Percentiles rank a stretch among this genome's conserved stretches.
These are phyloP conservation scores for Wallacemonas sp. DNA, from an alignment of 208 protist species.

Conservation along the genomic window DNA sequence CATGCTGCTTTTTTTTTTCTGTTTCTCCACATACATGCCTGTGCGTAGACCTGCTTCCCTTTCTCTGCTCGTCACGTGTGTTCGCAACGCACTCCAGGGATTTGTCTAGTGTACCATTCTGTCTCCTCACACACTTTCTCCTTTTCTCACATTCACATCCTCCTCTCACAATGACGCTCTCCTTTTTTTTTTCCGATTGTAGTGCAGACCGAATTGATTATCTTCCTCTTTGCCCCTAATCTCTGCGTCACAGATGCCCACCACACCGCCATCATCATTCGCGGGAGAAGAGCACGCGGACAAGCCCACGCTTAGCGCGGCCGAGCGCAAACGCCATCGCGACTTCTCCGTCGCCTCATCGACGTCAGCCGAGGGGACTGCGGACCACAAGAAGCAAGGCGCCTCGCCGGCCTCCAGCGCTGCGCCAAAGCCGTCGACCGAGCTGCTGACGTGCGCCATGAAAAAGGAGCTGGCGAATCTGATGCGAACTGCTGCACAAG, in stretches of 20 bases:
- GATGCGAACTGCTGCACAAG: neutral
- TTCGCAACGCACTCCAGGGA: too few relatives aligned
- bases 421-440: neutral
- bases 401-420: neutral
- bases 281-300: neutral
- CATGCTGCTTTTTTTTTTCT: too few relatives aligned
- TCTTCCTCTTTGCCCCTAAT: conserved; percentile 1
- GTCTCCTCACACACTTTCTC: too few relatives aligned
- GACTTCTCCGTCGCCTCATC: neutral
- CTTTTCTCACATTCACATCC: too few relatives aligned
- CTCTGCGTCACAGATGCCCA: neutral
- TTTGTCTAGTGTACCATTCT: too few relatives aligned
- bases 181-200: too few relatives aligned
- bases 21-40: too few relatives aligned
- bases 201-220: too few relatives aligned
- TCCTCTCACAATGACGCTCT: too few relatives aligned
- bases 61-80: too few relatives aligned
- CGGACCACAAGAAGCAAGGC: neutral
- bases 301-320: neutral
- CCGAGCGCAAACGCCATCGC: neutral
- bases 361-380: neutral
- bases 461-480: neutral
- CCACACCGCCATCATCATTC: neutral
- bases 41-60: too few relatives aligned
- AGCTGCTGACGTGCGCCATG: conserved; percentile 5